Base-by-base conservation (phyloP, 2,329 filamentous ascomycete species). In the Dothideomycetes sp. region DNA sequence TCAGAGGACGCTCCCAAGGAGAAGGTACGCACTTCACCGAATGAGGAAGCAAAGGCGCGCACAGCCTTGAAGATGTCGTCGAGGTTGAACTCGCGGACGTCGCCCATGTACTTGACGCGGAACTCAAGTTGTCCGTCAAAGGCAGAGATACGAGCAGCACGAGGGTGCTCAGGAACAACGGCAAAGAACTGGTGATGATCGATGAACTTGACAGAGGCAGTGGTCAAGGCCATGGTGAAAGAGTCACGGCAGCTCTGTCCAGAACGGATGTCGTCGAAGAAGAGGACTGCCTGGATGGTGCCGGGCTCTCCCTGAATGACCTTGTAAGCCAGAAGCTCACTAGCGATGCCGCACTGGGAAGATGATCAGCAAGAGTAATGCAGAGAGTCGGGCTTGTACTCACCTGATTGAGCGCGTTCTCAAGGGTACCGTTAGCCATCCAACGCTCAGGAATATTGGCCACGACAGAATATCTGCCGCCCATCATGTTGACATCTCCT, bases 211-310 rank as follows among this genome's bases (percentile, higher is more conserved):
- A 44, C 31, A 3, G 15, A 14, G 43, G 37, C 47, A 3, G 38
- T 38, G 4, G 34, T 14, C 5, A 48, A 38, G 33, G 38, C 36
- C 15, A 41, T 41, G 17, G 43, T 31, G 14, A 52, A 38, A 5
- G 46, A 27, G 11, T 43, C 19, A 17, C 44, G 30, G 5, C 50
- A 45, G 7, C 24, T 12, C 3, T 24, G 44, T n/a, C 62, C 55
- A 16, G 60, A 53, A 15, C 47, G 45, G n/a, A 65, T 44, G 38
- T 59, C 53, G 39, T 67, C 61, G 46, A 64, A 65, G 37, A 52
- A 52, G 33, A 63, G 34, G 41, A 40, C 48, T 15, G 51, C 18
- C 4, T 31, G 44, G 33, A 45, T 18, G 11, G 15, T 31, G 11
- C 15, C 14, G 5, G 12, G 5, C 1, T 41, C 39, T 8, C 24